phyloP scores from a whole-genome alignment of 495 filamentous ascomycete genomes.

The Immersiella caudata region DNA sequence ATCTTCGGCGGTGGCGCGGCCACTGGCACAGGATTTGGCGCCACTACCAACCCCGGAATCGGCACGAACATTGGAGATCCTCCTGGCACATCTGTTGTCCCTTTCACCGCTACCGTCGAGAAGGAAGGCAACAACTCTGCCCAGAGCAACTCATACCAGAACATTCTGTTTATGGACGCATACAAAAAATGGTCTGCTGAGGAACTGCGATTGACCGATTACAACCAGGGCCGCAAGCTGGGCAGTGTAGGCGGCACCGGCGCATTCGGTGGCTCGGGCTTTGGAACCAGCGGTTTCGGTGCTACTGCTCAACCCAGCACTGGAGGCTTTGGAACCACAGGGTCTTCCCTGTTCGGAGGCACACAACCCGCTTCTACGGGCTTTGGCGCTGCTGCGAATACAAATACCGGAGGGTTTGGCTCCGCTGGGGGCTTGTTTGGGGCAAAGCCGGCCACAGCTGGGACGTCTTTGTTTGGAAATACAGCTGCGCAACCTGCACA shows the following conservation, averaged over 20 bases:
- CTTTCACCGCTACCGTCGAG: slow-evolving; percentile 76
- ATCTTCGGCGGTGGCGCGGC: slow-evolving; percentile 50
- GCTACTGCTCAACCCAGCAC: slow-evolving; percentile 39
- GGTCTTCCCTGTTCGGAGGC: neutral
- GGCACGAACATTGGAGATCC: slow-evolving; percentile 52
- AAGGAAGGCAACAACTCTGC: slow-evolving; percentile 66
- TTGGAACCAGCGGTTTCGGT: slow-evolving; percentile 50
- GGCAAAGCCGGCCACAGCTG: slow-evolving; percentile 37
- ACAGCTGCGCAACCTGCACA: slow-evolving; percentile 30
- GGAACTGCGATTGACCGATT: slow-evolving; percentile 87
- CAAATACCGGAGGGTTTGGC: slow-evolving; percentile 48
- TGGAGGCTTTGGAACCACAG: slow-evolving; percentile 40
- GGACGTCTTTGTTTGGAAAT: slow-evolving; percentile 39
- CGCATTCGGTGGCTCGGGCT: slow-evolving; percentile 75
- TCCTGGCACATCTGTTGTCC: slow-evolving; percentile 69
- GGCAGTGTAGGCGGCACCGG: slow-evolving; percentile 81
- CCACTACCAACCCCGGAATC: slow-evolving; percentile 45
- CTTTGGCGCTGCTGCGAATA: slow-evolving; percentile 50
- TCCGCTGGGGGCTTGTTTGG: slow-evolving; percentile 51
- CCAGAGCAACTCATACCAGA: slow-evolving; percentile 77
- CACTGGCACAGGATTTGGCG: slow-evolving; percentile 55
- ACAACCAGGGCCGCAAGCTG: slow-evolving; percentile 78
- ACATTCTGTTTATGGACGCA: slow-evolving; percentile 79
- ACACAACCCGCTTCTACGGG: slow-evolving; percentile 18
- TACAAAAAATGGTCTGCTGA: slow-evolving; percentile 90